A percentile compares a stretch with the other conserved stretches of the same genome.
phyloP scores from a whole-genome alignment of 2,329 filamentous ascomycete genomes.

The Fusarium odoratissimum region DNA sequence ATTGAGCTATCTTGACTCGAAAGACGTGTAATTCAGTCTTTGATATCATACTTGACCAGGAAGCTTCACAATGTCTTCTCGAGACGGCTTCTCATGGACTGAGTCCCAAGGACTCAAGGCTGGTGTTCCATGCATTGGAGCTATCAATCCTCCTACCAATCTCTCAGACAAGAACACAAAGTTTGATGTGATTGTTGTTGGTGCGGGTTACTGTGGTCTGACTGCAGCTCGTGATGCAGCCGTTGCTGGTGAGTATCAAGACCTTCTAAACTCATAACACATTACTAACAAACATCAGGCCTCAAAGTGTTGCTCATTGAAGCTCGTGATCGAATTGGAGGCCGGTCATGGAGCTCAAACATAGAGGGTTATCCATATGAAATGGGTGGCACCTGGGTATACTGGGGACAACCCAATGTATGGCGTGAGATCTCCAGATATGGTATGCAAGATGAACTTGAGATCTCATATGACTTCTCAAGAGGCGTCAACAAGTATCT shows the following conservation, averaged over 20 bases:
- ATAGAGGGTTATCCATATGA: slow-evolving; percentile 58
- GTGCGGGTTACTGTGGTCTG: slow-evolving; percentile 48
- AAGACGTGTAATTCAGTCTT: not conserved
- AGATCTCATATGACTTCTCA: slow-evolving; percentile 55
- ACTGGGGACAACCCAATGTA: slow-evolving; percentile 57
- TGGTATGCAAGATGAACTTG: slow-evolving; percentile 54
- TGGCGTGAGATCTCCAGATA: slow-evolving; percentile 61
- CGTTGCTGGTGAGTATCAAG: slow-evolving; percentile 35
- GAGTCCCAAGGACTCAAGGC: slow-evolving; percentile 44
- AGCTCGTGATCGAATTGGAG: slow-evolving; percentile 60
- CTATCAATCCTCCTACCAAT: slow-evolving; percentile 45
- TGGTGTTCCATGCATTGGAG: slow-evolving; percentile 48
- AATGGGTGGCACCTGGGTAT: slow-evolving; percentile 63
- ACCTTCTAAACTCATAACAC: fast-evolving
- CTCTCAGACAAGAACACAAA: slow-evolving; percentile 5
- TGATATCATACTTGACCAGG: not conserved
- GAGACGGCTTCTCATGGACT: slow-evolving; percentile 49
- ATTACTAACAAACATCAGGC: slow-evolving; percentile 26
- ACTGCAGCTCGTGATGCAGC: slow-evolving; percentile 46
- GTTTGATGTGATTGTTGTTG: slow-evolving; percentile 48
- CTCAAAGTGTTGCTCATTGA: slow-evolving; percentile 58
- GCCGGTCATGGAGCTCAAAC: slow-evolving; percentile 59
- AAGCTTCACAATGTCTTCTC: slow-evolving; percentile 39
- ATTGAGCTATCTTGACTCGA: fast-evolving
- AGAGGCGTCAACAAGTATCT: slow-evolving; percentile 56